Evolutionary conservation across 2,329 filamentous ascomycete genomes (phyloP), one percentile per base, ranked within the genome.

Genomic region (Coniochaeta sp.): DNA sequence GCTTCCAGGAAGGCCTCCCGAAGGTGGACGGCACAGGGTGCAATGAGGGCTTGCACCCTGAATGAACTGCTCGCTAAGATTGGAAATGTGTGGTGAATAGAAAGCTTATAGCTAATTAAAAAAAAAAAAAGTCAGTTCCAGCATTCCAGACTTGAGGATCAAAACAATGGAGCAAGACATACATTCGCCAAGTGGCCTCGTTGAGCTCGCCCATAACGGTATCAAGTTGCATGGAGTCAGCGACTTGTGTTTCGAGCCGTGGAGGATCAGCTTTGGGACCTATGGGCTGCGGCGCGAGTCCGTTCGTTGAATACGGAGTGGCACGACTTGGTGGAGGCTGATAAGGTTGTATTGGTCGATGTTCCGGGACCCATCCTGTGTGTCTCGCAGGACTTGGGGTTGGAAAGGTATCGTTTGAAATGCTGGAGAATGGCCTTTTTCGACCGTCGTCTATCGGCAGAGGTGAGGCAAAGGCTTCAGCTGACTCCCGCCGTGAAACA

Each of bases 51-150:
- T 60, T 83, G 80, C 11, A 89, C 71, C n/a, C 79, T 78, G 16
- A 74, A 72, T 66, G 82, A 86, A 59, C 74, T 83, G 58, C 78
- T 77, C 1, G 87, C 81, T 14, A 91, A 76, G 52, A 91, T 77
- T 0, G 88, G 88, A 61, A 89, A 86, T 3, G 83, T 82, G 16
- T 85, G 84, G 65, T 91, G 88, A 22, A 91, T 82, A 16, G 82
- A 75, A 5, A 78, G 77, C 59, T 89, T 80, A 65, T 90, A 91
- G 64, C 83, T 87, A 60, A 9, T 22, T 1, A 36, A 4, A 26
- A 31, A 5, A 36, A n/a, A n/a, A n/a, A n/a, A n/a, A n/a, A n/a
- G 60, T 59, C 24, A 60, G 28, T 33, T 31, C 24, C 28, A n/a
- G 26, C 1, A n/a, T 56, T 17, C 17, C n/a, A 6, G 22, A 58